Conservation (phyloP, 768 basidiomycete species). For the Leccinellum albellum region DNA sequence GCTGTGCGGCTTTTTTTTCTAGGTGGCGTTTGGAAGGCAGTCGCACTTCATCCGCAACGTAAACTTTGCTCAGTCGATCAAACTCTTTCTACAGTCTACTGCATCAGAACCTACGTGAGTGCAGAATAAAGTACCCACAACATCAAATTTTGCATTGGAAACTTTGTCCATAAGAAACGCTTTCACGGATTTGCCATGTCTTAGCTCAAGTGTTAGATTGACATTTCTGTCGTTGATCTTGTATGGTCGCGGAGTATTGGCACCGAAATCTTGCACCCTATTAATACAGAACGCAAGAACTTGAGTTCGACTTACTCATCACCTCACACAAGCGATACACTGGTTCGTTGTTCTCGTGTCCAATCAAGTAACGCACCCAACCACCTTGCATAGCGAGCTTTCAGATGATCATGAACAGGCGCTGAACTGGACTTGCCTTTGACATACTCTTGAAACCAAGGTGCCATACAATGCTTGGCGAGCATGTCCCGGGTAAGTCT, state of each 20-base stretch:
- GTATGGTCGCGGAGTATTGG: slow-evolving; percentile 61
- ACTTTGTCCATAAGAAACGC: slow-evolving; percentile 80
- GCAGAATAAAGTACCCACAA: slow-evolving; percentile 42
- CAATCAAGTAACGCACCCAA: slow-evolving; percentile 85
- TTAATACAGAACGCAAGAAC: slow-evolving; percentile 3
- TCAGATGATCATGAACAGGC: slow-evolving; percentile 1
- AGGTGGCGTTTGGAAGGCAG: slow-evolving; percentile 66
- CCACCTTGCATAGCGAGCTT: slow-evolving; percentile 46
- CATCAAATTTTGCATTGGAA: slow-evolving; percentile 65
- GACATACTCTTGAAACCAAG: slow-evolving; percentile 85
- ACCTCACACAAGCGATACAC: slow-evolving; percentile 86
- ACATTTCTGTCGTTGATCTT: slow-evolving; percentile 61
- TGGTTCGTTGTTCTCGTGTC: slow-evolving; percentile 49
- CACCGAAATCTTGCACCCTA: slow-evolving; percentile 43
- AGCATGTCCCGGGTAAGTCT: slow-evolving; percentile 67
- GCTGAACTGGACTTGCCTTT: slow-evolving; percentile 48
- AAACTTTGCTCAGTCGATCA: slow-evolving; percentile 49
- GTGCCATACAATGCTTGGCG: slow-evolving; percentile 65
- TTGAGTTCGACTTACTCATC: slow-evolving; percentile 48
- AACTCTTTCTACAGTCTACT: slow-evolving; percentile 60
- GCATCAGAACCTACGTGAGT: slow-evolving; percentile 8
- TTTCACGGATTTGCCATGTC: slow-evolving; percentile 65
- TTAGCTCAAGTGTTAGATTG: slow-evolving; percentile 68
- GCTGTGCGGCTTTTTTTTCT: slow-evolving; percentile 61
- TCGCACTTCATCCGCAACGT: slow-evolving; percentile 49